phyloP scores from a whole-genome alignment of 1,284 basidiomycete species.

The Naganishia sp. region DNA sequence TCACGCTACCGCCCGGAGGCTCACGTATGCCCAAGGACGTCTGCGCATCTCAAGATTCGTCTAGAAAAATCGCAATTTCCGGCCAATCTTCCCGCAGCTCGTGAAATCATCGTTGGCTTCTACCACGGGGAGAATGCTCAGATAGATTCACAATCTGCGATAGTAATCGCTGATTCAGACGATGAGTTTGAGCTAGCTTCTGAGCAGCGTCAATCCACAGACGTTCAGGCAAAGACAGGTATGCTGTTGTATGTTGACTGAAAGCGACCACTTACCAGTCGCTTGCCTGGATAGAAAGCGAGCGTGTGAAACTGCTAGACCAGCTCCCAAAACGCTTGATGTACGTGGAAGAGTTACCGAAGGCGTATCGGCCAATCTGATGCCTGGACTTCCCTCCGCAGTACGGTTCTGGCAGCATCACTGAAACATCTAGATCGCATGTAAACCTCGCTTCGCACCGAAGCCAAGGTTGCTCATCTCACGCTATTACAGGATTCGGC shows the following conservation, averaged over 20 bases:
- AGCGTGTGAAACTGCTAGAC: constrained; percentile 7
- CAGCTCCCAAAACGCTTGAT: constrained; percentile 18
- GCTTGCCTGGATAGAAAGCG: constrained; percentile 1
- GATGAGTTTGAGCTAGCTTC: constrained; percentile 10
- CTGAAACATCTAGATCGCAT: constrained; percentile 68
- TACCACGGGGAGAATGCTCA: background rate
- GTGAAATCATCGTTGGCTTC: constrained; percentile 1
- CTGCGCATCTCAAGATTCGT: constrained; percentile 21
- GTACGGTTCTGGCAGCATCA: constrained; percentile 66
- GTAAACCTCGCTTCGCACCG: constrained; percentile 9
- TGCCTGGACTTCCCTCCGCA: background rate
- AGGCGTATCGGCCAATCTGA: background rate
- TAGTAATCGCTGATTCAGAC: constrained; percentile 13
- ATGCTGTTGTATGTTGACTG: background rate
- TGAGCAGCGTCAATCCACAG: background rate
- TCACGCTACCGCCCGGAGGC: background rate
- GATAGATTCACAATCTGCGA: background rate
- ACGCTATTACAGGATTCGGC: constrained; percentile 59
- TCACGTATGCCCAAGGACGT: constrained; percentile 11
- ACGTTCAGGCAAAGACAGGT: background rate
- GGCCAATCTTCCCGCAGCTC: constrained; percentile 1
- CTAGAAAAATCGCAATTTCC: constrained; percentile 23
- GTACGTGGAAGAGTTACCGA: constrained; percentile 8
- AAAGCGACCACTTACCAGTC: constrained; percentile 11
- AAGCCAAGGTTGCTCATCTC: background rate